These are phyloP conservation scores for Prunus campanulata DNA, from an alignment of 306 rosid genomes.

Conservation along the genomic window DNA sequence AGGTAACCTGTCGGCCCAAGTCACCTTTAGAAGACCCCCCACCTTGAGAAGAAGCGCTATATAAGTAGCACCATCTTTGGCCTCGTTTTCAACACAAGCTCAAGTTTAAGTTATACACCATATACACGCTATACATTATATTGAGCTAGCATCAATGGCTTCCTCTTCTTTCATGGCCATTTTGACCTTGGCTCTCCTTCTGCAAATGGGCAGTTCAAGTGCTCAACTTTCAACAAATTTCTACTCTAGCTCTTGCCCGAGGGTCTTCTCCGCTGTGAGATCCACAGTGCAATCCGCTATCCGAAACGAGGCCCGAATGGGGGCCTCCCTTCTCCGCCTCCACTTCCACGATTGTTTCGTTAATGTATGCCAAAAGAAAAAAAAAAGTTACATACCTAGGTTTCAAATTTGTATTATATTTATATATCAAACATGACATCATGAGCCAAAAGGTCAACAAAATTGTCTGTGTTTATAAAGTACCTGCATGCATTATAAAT, in stretches of 20 bases:
- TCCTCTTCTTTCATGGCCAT: slow-evolving; percentile 17
- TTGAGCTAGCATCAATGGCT: slow-evolving; percentile 11
- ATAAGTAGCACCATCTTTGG: slow-evolving; percentile 24
- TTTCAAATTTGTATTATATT: neutral
- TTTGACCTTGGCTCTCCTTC: slow-evolving; percentile 28
- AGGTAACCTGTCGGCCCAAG: slow-evolving; percentile 46
- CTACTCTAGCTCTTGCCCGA: slow-evolving; percentile 63
- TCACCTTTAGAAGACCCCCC: slow-evolving; percentile 25
- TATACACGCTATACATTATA: slow-evolving; percentile 23
- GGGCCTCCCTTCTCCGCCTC: slow-evolving; percentile 91
- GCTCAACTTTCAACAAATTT: slow-evolving; percentile 57
- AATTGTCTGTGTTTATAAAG: neutral
- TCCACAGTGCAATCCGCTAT: slow-evolving; percentile 53
- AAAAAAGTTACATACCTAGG: neutral
- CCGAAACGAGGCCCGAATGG: slow-evolving; percentile 73
- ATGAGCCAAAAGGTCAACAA: slow-evolving; percentile 1
- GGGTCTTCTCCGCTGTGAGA: slow-evolving; percentile 50
- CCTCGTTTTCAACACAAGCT: neutral
- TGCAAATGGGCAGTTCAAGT: slow-evolving; percentile 29
- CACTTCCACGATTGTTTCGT: slow-evolving; percentile 92
- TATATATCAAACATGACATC: neutral
- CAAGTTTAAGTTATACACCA: neutral
- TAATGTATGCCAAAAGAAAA: slow-evolving; percentile 40
- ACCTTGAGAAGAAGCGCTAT: slow-evolving; percentile 15
- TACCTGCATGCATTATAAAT: no score